Percentiles rank a stretch among this genome's conserved stretches.
Conservation (phyloP, 1,139 yeast species). For the Suhomyces anneliseae region DNA sequence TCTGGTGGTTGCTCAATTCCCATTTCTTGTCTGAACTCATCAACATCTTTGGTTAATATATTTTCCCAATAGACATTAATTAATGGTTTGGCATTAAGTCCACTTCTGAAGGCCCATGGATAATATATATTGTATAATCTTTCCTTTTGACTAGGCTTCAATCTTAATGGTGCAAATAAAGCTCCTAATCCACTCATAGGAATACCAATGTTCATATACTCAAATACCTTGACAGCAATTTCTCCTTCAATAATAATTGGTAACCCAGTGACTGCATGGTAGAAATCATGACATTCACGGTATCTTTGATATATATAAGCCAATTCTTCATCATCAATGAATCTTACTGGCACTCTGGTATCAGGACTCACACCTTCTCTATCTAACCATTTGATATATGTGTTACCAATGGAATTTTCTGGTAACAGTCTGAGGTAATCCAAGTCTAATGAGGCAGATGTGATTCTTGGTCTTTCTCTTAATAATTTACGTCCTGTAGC, state of each 20-base stretch:
- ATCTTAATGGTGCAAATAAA: slow-evolving; percentile 73
- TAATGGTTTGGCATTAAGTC: slow-evolving; percentile 70
- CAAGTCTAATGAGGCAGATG: slow-evolving; percentile 67
- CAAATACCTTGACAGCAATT: slow-evolving; percentile 88
- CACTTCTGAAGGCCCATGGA: slow-evolving; percentile 87
- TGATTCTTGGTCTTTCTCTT: slow-evolving; percentile 79
- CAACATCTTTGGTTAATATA: slow-evolving; percentile 66
- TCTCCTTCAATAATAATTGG: slow-evolving; percentile 96
- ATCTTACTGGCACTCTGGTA: slow-evolving; percentile 83
- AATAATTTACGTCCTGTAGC: slow-evolving; percentile 75
- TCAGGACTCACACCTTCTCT: slow-evolving; percentile 92
- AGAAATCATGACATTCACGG: slow-evolving; percentile 96
- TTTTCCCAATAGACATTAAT: slow-evolving; percentile 95
- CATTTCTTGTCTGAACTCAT: slow-evolving; percentile 69
- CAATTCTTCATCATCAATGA: slow-evolving; percentile 84
- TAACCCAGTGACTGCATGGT: slow-evolving; percentile 86
- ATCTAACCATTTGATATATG: slow-evolving; percentile 79
- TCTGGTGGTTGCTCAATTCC: slow-evolving; percentile 78
- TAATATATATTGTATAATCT: slow-evolving; percentile 66
- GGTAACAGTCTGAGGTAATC: slow-evolving; percentile 63
- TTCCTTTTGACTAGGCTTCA: slow-evolving; percentile 52
- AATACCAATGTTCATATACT: slow-evolving; percentile 86
- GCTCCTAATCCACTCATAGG: slow-evolving; percentile 98
- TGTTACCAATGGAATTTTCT: slow-evolving; percentile 71
- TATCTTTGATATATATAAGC: slow-evolving; percentile 91